Percentiles rank a stretch among this genome's conserved stretches.
Conservation (phyloP, 768 basidiomycete genomes). For the Trametes punicea region DNA sequence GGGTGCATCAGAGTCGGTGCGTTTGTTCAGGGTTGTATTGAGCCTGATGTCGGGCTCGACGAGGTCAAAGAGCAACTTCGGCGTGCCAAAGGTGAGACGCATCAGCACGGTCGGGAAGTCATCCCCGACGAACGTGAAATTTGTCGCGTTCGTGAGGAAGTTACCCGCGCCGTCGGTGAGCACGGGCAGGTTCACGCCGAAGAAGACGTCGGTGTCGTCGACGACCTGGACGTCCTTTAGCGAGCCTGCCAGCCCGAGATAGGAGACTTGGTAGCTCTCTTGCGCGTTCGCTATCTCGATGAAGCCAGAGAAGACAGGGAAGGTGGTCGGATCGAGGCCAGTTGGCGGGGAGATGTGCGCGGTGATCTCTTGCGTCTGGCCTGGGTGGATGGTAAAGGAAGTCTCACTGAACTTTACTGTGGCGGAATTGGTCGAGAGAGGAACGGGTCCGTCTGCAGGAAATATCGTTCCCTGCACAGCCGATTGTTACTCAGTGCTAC, state of each 20-base stretch:
- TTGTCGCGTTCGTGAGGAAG: constrained; percentile 37
- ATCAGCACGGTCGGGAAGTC: constrained; percentile 40
- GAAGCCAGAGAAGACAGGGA: constrained; percentile 61
- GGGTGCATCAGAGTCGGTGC: constrained; percentile 4
- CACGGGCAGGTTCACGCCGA: constrained; percentile 43
- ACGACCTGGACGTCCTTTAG: constrained; percentile 49
- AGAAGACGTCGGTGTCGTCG: constrained; percentile 47
- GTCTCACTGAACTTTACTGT: constrained; percentile 44
- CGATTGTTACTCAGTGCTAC: background rate
- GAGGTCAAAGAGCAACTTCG: constrained; percentile 44
- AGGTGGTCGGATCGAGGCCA: constrained; percentile 38
- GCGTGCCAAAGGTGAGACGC: constrained; percentile 49
- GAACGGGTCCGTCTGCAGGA: constrained; percentile 47
- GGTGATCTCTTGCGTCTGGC: constrained; percentile 38
- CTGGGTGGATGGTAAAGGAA: constrained; percentile 44
- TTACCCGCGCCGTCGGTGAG: constrained; percentile 41
- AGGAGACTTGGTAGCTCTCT: constrained; percentile 42
- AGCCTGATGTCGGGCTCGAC: constrained; percentile 42
- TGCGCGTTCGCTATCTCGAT: constrained; percentile 37
- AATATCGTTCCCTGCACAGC: constrained; percentile 37
- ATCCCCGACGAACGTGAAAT: constrained; percentile 44
- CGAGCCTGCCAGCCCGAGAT: constrained; percentile 42
- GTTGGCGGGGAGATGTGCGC: constrained; percentile 47
- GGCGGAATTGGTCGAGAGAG: constrained; percentile 43
- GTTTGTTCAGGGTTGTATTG: constrained; percentile 37